Evolutionary conservation across 805 yeast species (phyloP).

Genomic region (Torulaspora franciscae): DNA sequence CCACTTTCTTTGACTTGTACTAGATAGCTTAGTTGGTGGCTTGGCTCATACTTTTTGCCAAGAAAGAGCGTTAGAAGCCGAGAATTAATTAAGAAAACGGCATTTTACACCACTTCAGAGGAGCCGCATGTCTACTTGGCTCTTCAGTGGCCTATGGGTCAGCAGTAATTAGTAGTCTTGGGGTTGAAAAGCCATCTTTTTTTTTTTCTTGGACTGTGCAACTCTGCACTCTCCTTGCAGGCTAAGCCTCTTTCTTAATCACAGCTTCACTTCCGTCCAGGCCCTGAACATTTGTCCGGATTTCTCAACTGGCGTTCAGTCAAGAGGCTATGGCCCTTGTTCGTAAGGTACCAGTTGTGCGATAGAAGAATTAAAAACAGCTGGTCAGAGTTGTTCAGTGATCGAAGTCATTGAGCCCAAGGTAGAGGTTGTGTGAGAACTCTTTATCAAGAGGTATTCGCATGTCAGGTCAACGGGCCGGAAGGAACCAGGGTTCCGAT

Average conservation of each 20-base stretch:
- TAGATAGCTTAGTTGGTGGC: not conserved
- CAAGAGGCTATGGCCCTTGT: not conserved
- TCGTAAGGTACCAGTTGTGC: too few relatives aligned
- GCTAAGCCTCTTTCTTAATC: conserved; percentile 5
- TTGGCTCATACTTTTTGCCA: not conserved
- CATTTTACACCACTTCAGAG: not conserved
- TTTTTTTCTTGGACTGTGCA: not conserved
- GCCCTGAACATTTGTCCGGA: not conserved
- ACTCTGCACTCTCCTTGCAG: not conserved
- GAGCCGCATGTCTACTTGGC: too few relatives aligned
- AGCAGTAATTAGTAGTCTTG: too few relatives aligned
- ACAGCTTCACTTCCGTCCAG: not conserved
- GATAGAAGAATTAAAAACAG: not conserved
- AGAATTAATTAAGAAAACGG: not conserved
- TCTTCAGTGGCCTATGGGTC: too few relatives aligned
- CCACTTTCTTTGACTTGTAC: not conserved
- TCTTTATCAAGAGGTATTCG: not conserved
- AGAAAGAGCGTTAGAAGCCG: not conserved
- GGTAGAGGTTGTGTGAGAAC: not conserved
- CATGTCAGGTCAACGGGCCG: conserved; percentile 1
- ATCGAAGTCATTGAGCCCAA: not conserved
- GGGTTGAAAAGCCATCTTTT: not conserved
- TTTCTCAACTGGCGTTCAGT: not conserved
- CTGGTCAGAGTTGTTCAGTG: not conserved
- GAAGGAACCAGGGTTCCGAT: not conserved